Conservation (phyloP, 2,329 filamentous ascomycete species). For the Pezicula neosporulosa region DNA sequence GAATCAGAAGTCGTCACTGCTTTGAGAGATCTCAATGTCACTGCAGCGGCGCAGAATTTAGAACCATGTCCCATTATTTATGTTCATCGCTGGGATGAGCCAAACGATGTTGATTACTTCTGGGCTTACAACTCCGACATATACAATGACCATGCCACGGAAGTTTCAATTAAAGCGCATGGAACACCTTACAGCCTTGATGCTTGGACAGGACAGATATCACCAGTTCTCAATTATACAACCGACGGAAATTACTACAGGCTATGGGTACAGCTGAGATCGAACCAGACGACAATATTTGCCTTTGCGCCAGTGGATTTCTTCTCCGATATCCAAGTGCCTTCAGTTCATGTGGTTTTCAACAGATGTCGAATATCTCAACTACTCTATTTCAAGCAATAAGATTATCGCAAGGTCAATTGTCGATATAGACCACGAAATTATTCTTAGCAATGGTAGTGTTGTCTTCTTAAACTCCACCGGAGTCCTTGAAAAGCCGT, state of each 20-base stretch:
- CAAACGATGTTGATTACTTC: conserved; percentile 6
- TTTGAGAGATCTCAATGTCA: background rate
- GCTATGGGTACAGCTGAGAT: conserved; percentile 1
- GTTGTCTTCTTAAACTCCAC: too few species aligned
- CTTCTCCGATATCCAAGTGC: too few species aligned
- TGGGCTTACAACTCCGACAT: conserved; percentile 5
- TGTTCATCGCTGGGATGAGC: conserved; percentile 6
- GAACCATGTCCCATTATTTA: conserved; percentile 2
- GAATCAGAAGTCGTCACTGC: background rate
- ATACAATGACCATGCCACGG: conserved; percentile 1
- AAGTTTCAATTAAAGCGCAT: conserved; percentile 3
- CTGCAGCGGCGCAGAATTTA: conserved; percentile 2
- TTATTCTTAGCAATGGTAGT: too few species aligned
- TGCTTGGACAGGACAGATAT: conserved; percentile 6
- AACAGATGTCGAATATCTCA: too few species aligned
- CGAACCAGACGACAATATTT: conserved; percentile 3
- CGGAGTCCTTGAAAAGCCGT: too few species aligned
- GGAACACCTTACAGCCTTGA: conserved; percentile 4
- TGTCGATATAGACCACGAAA: too few species aligned
- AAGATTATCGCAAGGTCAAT: too few species aligned
- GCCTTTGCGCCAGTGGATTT: background rate
- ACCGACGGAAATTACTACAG: background rate
- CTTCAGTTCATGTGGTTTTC: too few species aligned
- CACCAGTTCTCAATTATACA: conserved; percentile 2
- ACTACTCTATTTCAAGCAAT: too few species aligned